A percentile compares a stretch with the other conserved stretches of the same genome.
Conservation (phyloP, 768 basidiomycete genomes). For the Xerocomus brunneocitrinus region DNA sequence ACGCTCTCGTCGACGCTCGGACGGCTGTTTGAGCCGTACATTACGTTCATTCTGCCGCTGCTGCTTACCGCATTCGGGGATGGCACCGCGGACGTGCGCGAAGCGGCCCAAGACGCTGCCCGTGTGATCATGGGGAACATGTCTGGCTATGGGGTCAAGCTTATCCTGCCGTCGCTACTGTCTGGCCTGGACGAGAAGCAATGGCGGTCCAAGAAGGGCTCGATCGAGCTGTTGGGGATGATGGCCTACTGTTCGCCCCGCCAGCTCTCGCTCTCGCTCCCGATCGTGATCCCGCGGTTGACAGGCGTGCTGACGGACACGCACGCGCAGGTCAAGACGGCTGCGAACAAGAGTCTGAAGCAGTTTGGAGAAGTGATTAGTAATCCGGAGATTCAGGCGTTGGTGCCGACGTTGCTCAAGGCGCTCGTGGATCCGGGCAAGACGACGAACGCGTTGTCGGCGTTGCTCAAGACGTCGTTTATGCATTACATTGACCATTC, state of each 20-base stretch:
- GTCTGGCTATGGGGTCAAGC: slow-evolving; percentile 93
- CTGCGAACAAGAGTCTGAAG: slow-evolving; percentile 94
- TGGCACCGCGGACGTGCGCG: slow-evolving; percentile 78
- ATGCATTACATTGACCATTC: slow-evolving; percentile 98
- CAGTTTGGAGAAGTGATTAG: slow-evolving; percentile 98
- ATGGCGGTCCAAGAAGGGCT: slow-evolving; percentile 97
- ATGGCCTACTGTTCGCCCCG: slow-evolving; percentile 98
- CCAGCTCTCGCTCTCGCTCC: slow-evolving; percentile 90
- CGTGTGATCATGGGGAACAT: slow-evolving; percentile 93
- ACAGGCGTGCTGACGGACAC: slow-evolving; percentile 95
- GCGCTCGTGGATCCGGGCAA: slow-evolving; percentile 94
- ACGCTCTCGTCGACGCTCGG: slow-evolving; percentile 83
- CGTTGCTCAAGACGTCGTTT: slow-evolving; percentile 90
- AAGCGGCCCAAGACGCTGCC: slow-evolving; percentile 88
- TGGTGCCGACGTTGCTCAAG: slow-evolving; percentile 87
- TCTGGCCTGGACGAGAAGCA: slow-evolving; percentile 95
- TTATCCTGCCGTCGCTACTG: slow-evolving; percentile 85
- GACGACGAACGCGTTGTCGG: slow-evolving; percentile 78
- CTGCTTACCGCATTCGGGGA: slow-evolving; percentile 87
- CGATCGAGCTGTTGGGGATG: slow-evolving; percentile 93
- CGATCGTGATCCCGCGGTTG: slow-evolving; percentile 93
- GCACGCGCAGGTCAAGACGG: slow-evolving; percentile 88
- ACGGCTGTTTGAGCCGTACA: slow-evolving; percentile 91
- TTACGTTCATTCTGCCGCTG: slow-evolving; percentile 77
- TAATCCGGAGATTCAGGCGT: slow-evolving; percentile 92